Percentiles rank a stretch among this genome's conserved stretches.
Evolutionary conservation across 129 eudicot genomes (phyloP).

Genomic region (Deinandra increscens): DNA sequence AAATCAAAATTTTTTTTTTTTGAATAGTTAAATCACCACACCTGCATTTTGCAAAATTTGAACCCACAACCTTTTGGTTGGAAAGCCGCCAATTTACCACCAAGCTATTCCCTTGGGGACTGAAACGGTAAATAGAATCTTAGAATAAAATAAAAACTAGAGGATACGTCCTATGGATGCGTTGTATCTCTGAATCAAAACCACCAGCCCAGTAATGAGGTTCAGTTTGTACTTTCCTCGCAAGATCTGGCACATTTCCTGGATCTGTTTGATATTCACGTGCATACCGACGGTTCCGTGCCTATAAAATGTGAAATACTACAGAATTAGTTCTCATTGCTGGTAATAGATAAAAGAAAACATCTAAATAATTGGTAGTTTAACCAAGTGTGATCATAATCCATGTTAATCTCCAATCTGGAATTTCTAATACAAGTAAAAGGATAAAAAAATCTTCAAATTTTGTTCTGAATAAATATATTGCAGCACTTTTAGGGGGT

Average conservation of each 20-base stretch:
- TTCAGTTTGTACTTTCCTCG: slow-evolving; percentile 40
- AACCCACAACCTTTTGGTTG: no score
- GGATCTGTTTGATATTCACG: slow-evolving; percentile 48
- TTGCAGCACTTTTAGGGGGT: slow-evolving; percentile 12
- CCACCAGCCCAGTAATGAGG: slow-evolving; percentile 43
- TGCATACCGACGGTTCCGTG: slow-evolving; percentile 49
- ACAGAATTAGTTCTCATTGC: neutral
- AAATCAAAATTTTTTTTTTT: no score
- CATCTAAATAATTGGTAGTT: slow-evolving; percentile 8
- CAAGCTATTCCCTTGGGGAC: no score
- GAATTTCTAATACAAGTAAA: slow-evolving; percentile 1
- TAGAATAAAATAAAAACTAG: neutral
- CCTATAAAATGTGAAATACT: slow-evolving; percentile 35
- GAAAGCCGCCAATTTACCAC: no score
- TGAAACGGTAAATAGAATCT: neutral
- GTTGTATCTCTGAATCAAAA: slow-evolving; percentile 38
- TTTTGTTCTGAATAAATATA: neutral
- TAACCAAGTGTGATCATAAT: neutral
- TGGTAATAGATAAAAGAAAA: slow-evolving; percentile 6
- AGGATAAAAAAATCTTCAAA: neutral
- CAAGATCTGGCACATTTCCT: slow-evolving; percentile 30
- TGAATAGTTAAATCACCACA: no score
- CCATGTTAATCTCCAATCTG: neutral
- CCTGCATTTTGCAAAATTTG: no score
- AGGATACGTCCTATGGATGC: slow-evolving; percentile 57